phyloP scores from a whole-genome alignment of 2,329 filamentous ascomycete genomes.

The Mariannaea sp. region DNA sequence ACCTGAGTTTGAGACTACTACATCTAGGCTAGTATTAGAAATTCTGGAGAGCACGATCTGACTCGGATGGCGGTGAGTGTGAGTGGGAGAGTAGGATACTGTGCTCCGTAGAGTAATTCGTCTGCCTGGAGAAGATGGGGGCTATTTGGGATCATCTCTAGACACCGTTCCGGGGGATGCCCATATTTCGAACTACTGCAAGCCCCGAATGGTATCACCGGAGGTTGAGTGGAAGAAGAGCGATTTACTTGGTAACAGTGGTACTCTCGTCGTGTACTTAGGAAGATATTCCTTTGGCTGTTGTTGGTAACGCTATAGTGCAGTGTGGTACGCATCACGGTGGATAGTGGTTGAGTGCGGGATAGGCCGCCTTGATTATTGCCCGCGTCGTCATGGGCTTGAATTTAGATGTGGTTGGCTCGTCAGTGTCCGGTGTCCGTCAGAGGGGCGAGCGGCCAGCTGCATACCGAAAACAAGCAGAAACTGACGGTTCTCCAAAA shows the following conservation, averaged over 20 bases:
- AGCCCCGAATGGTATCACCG: constrained; percentile 23
- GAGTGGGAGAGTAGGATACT: constrained; percentile 12
- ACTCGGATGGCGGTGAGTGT: constrained; percentile 26
- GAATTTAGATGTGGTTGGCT: constrained; percentile 2
- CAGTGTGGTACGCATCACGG: constrained; percentile 1
- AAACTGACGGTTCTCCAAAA: constrained; percentile 27
- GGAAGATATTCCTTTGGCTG: not conserved
- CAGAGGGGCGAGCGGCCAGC: constrained; percentile 26
- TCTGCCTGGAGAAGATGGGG: constrained; percentile 34
- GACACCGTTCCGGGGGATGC: constrained; percentile 2
- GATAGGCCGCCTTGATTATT: not conserved
- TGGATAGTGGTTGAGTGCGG: not conserved
- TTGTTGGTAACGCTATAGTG: too few relatives aligned
- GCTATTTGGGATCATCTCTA: constrained; percentile 12
- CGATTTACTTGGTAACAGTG: constrained; percentile 2
- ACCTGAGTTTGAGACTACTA: constrained; percentile 12
- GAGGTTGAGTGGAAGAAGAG: constrained; percentile 8
- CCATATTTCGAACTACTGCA: constrained; percentile 28
- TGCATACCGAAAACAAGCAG: constrained; percentile 25
- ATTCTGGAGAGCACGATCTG: constrained; percentile 17
- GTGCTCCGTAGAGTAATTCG: constrained; percentile 21
- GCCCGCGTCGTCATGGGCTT: not conserved
- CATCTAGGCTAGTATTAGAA: constrained; percentile 9
- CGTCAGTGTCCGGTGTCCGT: constrained; percentile 15
- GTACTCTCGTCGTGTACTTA: too few relatives aligned